Evolutionary conservation across 169 alveolate genomes (phyloP).

Genomic region (Plasmodium coatneyi): DNA sequence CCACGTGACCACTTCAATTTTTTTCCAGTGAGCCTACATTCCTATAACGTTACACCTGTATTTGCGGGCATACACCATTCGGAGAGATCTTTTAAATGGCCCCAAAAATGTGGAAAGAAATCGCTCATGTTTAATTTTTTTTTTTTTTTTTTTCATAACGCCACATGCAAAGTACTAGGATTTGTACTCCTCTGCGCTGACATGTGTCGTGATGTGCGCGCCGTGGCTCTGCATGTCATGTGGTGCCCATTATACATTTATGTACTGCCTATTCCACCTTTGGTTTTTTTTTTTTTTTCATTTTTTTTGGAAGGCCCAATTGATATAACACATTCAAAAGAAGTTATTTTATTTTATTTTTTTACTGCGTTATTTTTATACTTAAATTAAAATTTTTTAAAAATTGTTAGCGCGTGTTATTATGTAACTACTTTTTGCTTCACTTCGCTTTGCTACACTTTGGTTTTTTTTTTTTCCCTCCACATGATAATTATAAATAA

Average conservation of each 20-base stretch:
- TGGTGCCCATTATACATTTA: background rate
- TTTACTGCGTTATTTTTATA: background rate
- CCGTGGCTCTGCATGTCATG: background rate
- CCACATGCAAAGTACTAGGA: background rate
- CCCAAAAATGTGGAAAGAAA: background rate
- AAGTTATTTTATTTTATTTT: background rate
- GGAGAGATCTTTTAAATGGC: background rate
- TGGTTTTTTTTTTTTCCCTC: background rate
- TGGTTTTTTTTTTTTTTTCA: background rate
- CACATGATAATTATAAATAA: slow-evolving; percentile 1
- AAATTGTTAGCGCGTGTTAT: background rate
- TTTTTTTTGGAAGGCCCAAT: background rate
- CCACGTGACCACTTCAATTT: background rate
- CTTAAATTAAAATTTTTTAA: background rate
- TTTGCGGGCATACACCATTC: background rate
- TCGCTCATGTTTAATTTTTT: background rate
- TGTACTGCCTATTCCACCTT: background rate
- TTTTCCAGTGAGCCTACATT: background rate
- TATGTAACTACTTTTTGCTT: background rate
- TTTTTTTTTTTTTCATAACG: background rate
- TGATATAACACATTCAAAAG: background rate
- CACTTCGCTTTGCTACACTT: background rate
- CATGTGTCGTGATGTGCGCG: background rate
- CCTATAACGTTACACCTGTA: background rate
- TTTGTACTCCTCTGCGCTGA: background rate